Evolutionary conservation across 2,329 filamentous ascomycete genomes (phyloP), one percentile per base, ranked within the genome.

Genomic region (Sarocladium oryzae): DNA sequence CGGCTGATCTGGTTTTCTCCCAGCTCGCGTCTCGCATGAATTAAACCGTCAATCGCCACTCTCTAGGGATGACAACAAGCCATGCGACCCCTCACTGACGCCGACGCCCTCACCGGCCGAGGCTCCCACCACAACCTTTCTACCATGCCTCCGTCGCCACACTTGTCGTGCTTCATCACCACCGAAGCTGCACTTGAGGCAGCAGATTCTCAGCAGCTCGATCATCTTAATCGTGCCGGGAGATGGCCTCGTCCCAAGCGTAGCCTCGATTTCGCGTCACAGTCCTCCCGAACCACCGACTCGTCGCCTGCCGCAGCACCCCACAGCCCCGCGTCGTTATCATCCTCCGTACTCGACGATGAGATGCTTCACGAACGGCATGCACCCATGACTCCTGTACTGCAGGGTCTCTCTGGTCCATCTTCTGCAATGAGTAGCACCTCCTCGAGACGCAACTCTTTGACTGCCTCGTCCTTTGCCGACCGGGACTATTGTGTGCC

Each of bases 381-480:
- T 20, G 56, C 56, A n/a, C 58, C 60, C 18, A 57, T 61, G 30
- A 65, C 59, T 2, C 62, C 66, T 2, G 55, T 60, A 10, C 54
- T 62, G 30, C 45, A 59, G 16, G 61, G 55, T 4, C 50, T 60
- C 16, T 63, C 61, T 4, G 59, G 60, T 11, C 56, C 64, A 2
- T 59, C 57, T 35, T 69, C 66, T 1, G 56, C 61, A 13, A 60
- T 76, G 26, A 79, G 78, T 55, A 73, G 69, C 50, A 65, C 72
- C 9, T 77, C 73, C 11, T 81, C 79, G n/a, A 70, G 73, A 38
- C 69, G 71, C 53, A 72, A 75, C 58, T 79, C 78, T 2, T 66
- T 80, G 2, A 66, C 68, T 4, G 72, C 69, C 5, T 79, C 76
- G 7, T 67, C 64, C 20, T 21, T 5, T 33, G 43, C 43, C 10